A percentile compares a stretch with the other conserved stretches of the same genome.
phyloP scores from a whole-genome alignment of 1,139 yeast genomes.

The Diutina ranongensis region DNA sequence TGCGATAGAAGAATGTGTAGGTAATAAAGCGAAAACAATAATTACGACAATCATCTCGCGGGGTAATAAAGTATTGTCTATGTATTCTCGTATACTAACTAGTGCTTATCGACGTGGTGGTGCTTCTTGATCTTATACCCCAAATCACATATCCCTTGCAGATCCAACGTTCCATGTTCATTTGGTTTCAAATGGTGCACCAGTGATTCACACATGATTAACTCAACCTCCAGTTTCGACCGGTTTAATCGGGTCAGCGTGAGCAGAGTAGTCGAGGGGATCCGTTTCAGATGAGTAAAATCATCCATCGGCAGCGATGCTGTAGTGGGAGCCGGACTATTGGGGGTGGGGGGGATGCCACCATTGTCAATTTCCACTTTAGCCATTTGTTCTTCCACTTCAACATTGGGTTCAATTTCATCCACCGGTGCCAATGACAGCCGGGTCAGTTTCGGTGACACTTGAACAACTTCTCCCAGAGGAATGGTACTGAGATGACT shows the following conservation, averaged over 20 bases:
- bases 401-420: background rate
- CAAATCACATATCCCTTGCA: slow-evolving; percentile 28
- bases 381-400: too few species aligned
- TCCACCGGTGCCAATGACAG: background rate
- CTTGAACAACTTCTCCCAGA: background rate
- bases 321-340: background rate
- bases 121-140: slow-evolving; percentile 35
- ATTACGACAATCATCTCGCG: too few species aligned
- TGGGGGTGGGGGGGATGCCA: background rate
- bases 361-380: too few species aligned
- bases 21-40: too few species aligned
- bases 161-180: slow-evolving; percentile 15
- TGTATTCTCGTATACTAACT: too few species aligned
- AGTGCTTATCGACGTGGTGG: slow-evolving; percentile 27
- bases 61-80: too few species aligned
- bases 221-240: slow-evolving; percentile 5
- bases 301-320: background rate
- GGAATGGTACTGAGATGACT: background rate
- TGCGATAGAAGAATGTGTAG: background rate
- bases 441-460: background rate
- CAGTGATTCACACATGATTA: background rate
- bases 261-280: background rate
- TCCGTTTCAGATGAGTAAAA: slow-evolving; percentile 3
- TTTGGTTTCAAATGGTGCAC: background rate
- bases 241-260: background rate